phyloP scores from a whole-genome alignment of 2,329 filamentous ascomycete species.

The Fusarium dimerum region DNA sequence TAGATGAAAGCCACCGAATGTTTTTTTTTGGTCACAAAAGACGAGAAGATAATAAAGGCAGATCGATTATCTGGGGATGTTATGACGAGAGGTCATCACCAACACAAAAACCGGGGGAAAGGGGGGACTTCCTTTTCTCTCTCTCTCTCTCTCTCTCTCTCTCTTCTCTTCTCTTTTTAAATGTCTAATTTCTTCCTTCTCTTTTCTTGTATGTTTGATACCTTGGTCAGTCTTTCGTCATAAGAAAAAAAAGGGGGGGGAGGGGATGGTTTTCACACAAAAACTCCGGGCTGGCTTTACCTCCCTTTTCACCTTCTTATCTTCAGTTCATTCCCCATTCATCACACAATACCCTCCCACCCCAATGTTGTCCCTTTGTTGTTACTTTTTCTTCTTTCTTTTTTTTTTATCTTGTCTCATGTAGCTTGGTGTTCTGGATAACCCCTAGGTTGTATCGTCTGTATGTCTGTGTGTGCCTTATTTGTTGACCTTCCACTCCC shows the following conservation, averaged over 20 bases:
- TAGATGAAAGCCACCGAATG: neutral
- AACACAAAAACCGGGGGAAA: neutral
- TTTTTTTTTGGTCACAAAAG: conserved; percentile 10
- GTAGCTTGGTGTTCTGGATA: conserved; percentile 41
- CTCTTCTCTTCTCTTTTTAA: no score
- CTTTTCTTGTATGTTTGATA: neutral
- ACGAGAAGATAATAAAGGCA: conserved; percentile 8
- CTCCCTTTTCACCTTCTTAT: neutral
- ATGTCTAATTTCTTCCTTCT: neutral
- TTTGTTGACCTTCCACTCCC: conserved; percentile 13
- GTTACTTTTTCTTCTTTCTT: conserved; percentile 12
- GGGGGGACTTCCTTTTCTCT: neutral
- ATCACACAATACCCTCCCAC: neutral
- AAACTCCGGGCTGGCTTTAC: neutral
- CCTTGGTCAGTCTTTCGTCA: neutral
- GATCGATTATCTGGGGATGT: no score
- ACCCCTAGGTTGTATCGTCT: conserved; percentile 21
- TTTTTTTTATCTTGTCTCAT: conserved; percentile 17
- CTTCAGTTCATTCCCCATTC: neutral
- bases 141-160: no score
- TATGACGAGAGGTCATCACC: conserved; percentile 13
- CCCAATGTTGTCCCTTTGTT: neutral
- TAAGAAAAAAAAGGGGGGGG: neutral
- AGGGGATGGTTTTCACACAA: neutral
- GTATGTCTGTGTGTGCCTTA: no score